A percentile compares a stretch with the other conserved stretches of the same genome.
These are phyloP conservation scores for Leptographium radiaticola DNA, from an alignment of 2,329 filamentous ascomycete species.

Conservation along the genomic window DNA sequence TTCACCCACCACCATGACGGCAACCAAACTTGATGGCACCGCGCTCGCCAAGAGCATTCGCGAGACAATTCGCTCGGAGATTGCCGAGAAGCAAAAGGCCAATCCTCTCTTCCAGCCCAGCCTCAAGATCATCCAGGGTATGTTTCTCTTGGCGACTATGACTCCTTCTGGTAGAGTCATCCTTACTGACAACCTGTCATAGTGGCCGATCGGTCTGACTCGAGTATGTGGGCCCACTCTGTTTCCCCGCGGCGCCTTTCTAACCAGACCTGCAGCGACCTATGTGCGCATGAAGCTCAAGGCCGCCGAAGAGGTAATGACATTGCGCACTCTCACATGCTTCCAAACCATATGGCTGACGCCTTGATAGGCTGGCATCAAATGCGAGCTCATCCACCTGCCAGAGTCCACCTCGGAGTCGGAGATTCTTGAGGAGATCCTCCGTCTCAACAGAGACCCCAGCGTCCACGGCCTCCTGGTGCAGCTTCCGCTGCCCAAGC, in stretches of 20 bases:
- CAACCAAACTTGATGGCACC: conserved; percentile 87
- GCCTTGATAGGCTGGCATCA: conserved; percentile 62
- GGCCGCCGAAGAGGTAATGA: conserved; percentile 72
- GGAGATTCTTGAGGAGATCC: conserved; percentile 75
- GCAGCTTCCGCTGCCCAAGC: conserved; percentile 77
- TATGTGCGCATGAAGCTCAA: conserved; percentile 99
- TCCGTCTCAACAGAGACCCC: conserved; percentile 73
- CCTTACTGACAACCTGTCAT: conserved; percentile 6
- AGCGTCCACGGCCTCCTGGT: conserved; percentile 84
- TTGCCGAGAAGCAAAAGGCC: conserved; percentile 63
- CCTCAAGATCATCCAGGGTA: conserved; percentile 91
- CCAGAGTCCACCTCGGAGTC: conserved; percentile 69
- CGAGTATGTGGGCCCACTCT: conserved; percentile 43
- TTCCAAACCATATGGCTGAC: background rate
- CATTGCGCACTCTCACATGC: background rate
- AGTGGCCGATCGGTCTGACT: conserved; percentile 92
- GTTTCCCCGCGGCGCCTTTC: background rate
- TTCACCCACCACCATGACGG: conserved; percentile 58
- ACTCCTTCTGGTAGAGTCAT: conserved; percentile 1
- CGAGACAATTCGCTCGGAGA: conserved; percentile 66
- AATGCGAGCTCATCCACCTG: conserved; percentile 75
- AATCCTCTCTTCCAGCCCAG: conserved; percentile 84
- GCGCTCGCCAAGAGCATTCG: conserved; percentile 89
- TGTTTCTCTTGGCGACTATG: conserved; percentile 15
- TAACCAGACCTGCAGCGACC: conserved; percentile 44